Evolutionary conservation across 257 asterid species (phyloP).

Genomic region (Eustoma russellianum): DNA sequence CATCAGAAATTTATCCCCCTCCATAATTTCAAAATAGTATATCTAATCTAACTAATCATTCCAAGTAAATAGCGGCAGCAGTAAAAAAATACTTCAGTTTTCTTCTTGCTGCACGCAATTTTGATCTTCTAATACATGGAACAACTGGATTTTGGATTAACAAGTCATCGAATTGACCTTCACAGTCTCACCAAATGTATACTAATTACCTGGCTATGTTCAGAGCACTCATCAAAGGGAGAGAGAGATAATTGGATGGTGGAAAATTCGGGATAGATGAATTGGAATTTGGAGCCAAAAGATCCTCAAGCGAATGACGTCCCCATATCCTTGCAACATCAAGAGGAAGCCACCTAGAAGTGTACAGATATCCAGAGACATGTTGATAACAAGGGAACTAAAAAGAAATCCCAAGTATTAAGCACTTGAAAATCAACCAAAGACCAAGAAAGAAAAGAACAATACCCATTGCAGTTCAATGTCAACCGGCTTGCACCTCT

Average conservation of each 20-base stretch:
- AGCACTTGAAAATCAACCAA: constrained; percentile 2
- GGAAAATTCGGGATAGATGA: constrained; percentile 53
- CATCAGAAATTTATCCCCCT: too few species aligned
- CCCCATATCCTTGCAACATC: constrained; percentile 99
- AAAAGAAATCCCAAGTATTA: background rate
- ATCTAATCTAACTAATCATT: too few species aligned
- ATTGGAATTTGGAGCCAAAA: constrained; percentile 67
- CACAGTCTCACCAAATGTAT: too few species aligned
- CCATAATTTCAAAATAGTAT: too few species aligned
- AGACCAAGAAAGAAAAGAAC: background rate
- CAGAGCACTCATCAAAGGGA: constrained; percentile 86
- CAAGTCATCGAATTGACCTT: too few species aligned
- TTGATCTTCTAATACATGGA: too few species aligned
- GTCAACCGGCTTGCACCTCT: constrained; percentile 88
- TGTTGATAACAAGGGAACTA: background rate
- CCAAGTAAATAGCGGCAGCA: too few species aligned
- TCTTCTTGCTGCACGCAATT: too few species aligned
- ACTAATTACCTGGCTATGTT: constrained; percentile 74
- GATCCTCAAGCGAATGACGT: constrained; percentile 94
- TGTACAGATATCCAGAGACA: constrained; percentile 1
- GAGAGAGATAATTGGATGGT: constrained; percentile 69
- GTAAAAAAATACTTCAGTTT: too few species aligned
- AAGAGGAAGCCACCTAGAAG: constrained; percentile 90
- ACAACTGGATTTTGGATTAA: too few species aligned
- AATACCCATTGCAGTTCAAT: constrained; percentile 93